A percentile compares a stretch with the other conserved stretches of the same genome.
Evolutionary conservation across 257 asterid species (phyloP).

Genomic region (Gardenia jasminoides): DNA sequence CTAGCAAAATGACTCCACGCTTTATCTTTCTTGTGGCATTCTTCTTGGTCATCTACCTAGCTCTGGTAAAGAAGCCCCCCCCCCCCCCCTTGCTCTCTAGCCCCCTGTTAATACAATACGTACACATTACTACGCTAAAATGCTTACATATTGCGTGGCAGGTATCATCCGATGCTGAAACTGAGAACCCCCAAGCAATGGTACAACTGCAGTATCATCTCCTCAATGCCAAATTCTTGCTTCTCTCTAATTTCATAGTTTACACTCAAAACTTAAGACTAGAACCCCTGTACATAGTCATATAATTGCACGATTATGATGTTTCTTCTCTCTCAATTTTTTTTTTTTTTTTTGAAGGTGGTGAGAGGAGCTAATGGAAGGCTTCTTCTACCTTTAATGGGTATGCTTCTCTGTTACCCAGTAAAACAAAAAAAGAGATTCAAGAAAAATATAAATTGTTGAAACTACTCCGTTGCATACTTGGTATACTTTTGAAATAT

Average conservation of each 20-base stretch:
- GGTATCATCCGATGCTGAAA: slow-evolving; percentile 56
- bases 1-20: slow-evolving; percentile 36
- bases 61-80: slow-evolving; percentile 28
- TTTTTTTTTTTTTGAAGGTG: slow-evolving; percentile 31
- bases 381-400: slow-evolving; percentile 49
- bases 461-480: too few species aligned
- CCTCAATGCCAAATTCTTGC: not conserved
- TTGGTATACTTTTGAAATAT: too few species aligned
- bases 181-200: slow-evolving; percentile 33
- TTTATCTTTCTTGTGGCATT: slow-evolving; percentile 36
- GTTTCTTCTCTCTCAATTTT: not conserved
- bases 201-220: slow-evolving; percentile 15
- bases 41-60: slow-evolving; percentile 38
- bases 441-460: too few species aligned
- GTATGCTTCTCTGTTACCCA: slow-evolving; percentile 19
- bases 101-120: too few species aligned
- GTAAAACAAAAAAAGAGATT: not conserved
- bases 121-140: not conserved
- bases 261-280: too few species aligned
- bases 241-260: not conserved
- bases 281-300: too few species aligned
- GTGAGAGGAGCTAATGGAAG: slow-evolving; percentile 56
- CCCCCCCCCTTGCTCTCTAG: not conserved
- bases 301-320: not conserved
- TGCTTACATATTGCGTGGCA: slow-evolving; percentile 12